These are phyloP conservation scores for Phytophthora uliginosa DNA, from an alignment of 352 stramenopile species.

Conservation along the genomic window DNA sequence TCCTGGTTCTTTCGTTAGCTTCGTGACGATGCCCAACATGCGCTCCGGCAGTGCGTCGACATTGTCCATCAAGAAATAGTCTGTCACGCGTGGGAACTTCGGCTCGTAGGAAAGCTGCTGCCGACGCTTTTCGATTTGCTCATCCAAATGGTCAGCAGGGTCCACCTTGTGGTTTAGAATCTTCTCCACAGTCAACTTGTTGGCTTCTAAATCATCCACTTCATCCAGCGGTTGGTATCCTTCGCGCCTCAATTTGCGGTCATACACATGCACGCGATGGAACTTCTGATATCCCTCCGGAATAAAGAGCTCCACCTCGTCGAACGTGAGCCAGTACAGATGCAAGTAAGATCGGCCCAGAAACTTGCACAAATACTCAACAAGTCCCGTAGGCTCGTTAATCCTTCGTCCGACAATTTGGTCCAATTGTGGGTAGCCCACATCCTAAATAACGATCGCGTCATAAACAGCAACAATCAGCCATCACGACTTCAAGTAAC, in stretches of 20 bases:
- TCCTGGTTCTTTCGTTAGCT: conserved; percentile 85
- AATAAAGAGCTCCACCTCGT: conserved; percentile 88
- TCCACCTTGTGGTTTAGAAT: conserved; percentile 91
- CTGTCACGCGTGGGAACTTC: conserved; percentile 81
- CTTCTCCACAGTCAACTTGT: conserved; percentile 91
- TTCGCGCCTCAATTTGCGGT: conserved; percentile 84
- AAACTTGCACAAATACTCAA: conserved; percentile 93
- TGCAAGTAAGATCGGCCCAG: conserved; percentile 90
- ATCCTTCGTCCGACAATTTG: conserved; percentile 88
- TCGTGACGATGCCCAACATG: conserved; percentile 82
- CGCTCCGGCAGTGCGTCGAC: conserved; percentile 73
- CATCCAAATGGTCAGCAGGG: conserved; percentile 81
- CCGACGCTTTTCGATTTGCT: conserved; percentile 84
- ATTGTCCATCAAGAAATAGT: conserved; percentile 88
- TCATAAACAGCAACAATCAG: conserved; percentile 7
- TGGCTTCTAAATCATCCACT: conserved; percentile 88
- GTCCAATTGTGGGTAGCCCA: conserved; percentile 77
- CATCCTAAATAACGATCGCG: conserved; percentile 49
- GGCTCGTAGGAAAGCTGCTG: conserved; percentile 56
- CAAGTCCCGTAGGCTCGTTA: conserved; percentile 71
- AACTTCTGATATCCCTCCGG: conserved; percentile 89
- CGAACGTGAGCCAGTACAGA: conserved; percentile 90
- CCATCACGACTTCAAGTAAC: not conserved
- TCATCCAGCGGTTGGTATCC: conserved; percentile 90
- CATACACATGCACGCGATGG: conserved; percentile 86